Base-by-base conservation (phyloP, 2,329 filamentous ascomycete species). In the Monascus ruber region DNA sequence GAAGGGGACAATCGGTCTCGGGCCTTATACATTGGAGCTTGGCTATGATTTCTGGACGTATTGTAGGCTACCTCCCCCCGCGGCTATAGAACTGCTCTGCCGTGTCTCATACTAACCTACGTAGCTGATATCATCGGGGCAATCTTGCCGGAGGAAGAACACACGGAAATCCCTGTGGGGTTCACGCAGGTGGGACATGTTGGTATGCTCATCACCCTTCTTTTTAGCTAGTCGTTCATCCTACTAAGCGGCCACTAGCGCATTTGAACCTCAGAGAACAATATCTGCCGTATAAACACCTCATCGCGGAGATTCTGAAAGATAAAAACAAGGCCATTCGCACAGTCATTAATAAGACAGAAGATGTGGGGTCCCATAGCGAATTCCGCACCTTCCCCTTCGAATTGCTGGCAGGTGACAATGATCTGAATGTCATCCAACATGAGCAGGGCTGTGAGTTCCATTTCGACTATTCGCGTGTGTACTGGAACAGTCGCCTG, bases 401-500 rank as follows among this genome's bases (percentile, higher is more conserved):
- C 66, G 91, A 98, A 65, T 75, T 96, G 9, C 75, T 98, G 1
- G 80, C 79, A 1, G 91, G 91, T 0, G 74, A 78, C 1, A 77
- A 86, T 51, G 81, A 96, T 54, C 69, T 95, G 61, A 79, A 88
- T 38, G 91, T 98, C 39, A 77, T 84, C 46, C 74, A 91, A 38
- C 77, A 76, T 47, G 87, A 95, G 64, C 82, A 84, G 52, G 76
- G 79, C 44, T 96, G 91, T 66, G 69, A 73, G n/a, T 98, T 94
- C 67, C 72, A 73, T 40, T 96, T 98, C 62, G 85, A 98, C 68
- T 98, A 94, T 62, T 77, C 83, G 45, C 93, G 93, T 51, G 91
- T 98, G 4, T 98, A 98, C 71, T 98, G 89, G 89, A 98, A 98
- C 65, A 87, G 80, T 54, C 80, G 89, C 49, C 76, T 98, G 9